Base-by-base conservation (phyloP, 371 early-diverging fungal species). In the Catenaria anguillulae region DNA sequence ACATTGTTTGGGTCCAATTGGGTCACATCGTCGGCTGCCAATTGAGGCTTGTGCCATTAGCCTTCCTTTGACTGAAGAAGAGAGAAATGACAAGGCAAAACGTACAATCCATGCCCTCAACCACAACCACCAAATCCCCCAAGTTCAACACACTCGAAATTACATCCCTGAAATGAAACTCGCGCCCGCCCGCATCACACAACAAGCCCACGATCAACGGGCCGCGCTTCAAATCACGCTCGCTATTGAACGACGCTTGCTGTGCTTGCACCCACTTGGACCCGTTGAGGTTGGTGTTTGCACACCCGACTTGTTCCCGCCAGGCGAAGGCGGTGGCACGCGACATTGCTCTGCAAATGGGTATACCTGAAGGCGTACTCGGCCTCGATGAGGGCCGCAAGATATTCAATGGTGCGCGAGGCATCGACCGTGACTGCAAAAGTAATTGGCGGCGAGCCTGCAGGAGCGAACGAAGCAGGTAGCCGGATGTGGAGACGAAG, bases 321-420 rank as follows among this genome's bases (percentile, higher is more conserved):
- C 26, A 13, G 13, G 15, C 10, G 21, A 12, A 23, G 19, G 19
- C 3, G 8, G 4, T 40, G 33, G 36, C 13, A 26, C 29, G n/a
- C 29, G 17, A 40, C 23, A 43, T 5, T 46, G 56, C 43, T 24
- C 23, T n/a, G 52, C 29, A 56, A 37, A 4, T 13, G 8, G 21
- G 33, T 64, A 33, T 34, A 35, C 34, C 64, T 36, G n/a, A 65
- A 54, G 35, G 64, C 66, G 23, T 63, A 71, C 66, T 75, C 75
- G 12, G 77, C 75, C 55, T 76, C 77, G 26, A 73, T 71, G 45
- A 65, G 68, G 21, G 59, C 60, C 5, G 70, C 65, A 13, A 76
- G 50, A 46, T 75, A 68, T 58, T 76, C 75, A 36, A 76, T 64
- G 24, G 71, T 75, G 31, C 68, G 66, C 17, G 48, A 55, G 23